A percentile compares a stretch with the other conserved stretches of the same genome.
These are phyloP conservation scores for Epichloe scottii DNA, from an alignment of 2,329 filamentous ascomycete genomes.

Conservation along the genomic window DNA sequence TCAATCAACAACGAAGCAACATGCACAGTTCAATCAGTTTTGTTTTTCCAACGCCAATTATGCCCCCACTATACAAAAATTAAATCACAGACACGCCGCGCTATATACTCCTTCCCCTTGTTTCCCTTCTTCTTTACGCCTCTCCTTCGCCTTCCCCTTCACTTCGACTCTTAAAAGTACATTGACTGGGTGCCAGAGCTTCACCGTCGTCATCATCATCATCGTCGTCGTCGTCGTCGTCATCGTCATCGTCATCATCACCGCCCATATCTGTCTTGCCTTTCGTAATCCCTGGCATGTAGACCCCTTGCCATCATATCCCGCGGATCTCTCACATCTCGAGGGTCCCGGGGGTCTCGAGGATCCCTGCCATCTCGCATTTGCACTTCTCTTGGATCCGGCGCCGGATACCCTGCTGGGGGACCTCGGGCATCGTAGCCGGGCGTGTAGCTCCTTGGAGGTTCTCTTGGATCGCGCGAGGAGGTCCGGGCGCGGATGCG, in stretches of 20 bases:
- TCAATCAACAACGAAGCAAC: no score
- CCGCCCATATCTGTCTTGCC: slow-evolving; percentile 32
- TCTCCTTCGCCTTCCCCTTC: no score
- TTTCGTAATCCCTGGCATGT: slow-evolving; percentile 33
- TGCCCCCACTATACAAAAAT: background rate
- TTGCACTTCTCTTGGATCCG: slow-evolving; percentile 22
- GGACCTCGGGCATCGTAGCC: slow-evolving; percentile 29
- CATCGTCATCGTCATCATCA: slow-evolving; percentile 8
- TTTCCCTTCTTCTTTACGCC: no score
- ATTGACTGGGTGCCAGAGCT: no score
- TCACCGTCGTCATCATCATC: background rate
- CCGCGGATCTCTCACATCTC: slow-evolving; percentile 25
- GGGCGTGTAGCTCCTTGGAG: slow-evolving; percentile 34
- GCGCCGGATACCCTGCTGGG: slow-evolving; percentile 26
- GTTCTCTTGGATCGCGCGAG: slow-evolving; percentile 29
- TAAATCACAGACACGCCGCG: background rate
- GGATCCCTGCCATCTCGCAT: slow-evolving; percentile 20
- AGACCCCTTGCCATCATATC: slow-evolving; percentile 30
- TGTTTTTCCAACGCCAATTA: no score
- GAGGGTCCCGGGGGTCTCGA: slow-evolving; percentile 2
- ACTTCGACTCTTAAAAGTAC: no score
- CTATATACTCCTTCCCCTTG: slow-evolving; percentile 1
- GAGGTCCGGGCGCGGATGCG: slow-evolving; percentile 28
- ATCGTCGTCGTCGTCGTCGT: background rate
- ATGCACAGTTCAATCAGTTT: no score